These are phyloP conservation scores for Boletus huronensis DNA, from an alignment of 768 basidiomycete species.

Conservation along the genomic window DNA sequence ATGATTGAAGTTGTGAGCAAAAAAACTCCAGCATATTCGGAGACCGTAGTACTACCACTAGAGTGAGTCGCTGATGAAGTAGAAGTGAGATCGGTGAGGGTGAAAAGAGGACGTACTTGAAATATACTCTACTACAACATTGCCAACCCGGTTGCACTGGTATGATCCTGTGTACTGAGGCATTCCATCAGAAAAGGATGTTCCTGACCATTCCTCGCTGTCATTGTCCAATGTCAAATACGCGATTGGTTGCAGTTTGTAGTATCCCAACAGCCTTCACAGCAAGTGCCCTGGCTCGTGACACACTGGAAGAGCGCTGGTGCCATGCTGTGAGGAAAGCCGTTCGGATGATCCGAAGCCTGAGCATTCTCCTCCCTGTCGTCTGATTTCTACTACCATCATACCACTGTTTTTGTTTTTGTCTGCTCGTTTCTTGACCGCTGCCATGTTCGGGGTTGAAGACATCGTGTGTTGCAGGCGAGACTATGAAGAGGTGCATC, in stretches of 20 bases:
- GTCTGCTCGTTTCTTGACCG: background rate
- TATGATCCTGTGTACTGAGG: background rate
- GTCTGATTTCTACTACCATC: background rate
- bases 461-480: background rate
- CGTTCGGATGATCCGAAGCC: background rate
- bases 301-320: background rate
- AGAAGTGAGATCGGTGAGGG: background rate
- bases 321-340: background rate
- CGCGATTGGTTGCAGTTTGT: background rate
- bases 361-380: no score
- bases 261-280: background rate
- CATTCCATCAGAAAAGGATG: background rate
- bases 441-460: background rate
- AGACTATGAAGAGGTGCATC: background rate
- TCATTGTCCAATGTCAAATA: background rate
- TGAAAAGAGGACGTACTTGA: background rate
- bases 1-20: background rate
- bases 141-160: background rate
- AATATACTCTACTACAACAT: no score
- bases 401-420: no score
- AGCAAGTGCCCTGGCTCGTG: background rate
- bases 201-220: background rate
- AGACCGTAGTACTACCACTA: background rate
- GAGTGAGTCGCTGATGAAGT: background rate
- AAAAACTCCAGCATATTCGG: background rate